These are phyloP conservation scores for Phoenix roebelenii DNA, from an alignment of 176 grass and related monocot species.

Conservation along the genomic window DNA sequence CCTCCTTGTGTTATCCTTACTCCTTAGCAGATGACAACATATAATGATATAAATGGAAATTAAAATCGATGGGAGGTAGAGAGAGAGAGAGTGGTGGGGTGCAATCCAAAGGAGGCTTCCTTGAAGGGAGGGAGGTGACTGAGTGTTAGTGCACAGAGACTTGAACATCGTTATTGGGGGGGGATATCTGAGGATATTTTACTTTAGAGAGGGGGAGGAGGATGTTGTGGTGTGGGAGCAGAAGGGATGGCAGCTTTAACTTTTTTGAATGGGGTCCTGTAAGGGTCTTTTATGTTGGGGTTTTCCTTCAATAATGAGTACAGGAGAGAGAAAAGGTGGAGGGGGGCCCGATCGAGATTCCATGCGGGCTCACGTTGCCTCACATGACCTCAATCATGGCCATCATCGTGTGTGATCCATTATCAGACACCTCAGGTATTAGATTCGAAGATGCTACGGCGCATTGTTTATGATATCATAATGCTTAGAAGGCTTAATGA, in stretches of 20 bases:
- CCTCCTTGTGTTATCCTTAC: too few species aligned
- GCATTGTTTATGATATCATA: too few species aligned
- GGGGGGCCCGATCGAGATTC: neutral
- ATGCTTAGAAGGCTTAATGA: too few species aligned
- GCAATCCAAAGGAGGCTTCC: slow-evolving; percentile 1
- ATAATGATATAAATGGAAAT: too few species aligned
- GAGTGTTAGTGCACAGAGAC: slow-evolving; percentile 6
- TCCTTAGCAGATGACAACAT: too few species aligned
- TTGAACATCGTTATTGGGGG: slow-evolving; percentile 14
- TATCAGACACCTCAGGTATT: too few species aligned
- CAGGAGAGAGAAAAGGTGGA: neutral
- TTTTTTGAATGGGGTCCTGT: slow-evolving; percentile 1
- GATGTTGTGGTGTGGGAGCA: neutral
- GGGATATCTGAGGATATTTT: slow-evolving; percentile 16
- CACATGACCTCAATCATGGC: slow-evolving; percentile 28
- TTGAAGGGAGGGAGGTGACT: neutral
- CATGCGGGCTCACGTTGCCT: slow-evolving; percentile 11
- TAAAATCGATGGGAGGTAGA: too few species aligned
- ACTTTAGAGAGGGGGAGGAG: neutral
- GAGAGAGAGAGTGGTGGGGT: too few species aligned
- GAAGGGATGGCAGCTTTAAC: slow-evolving; percentile 14
- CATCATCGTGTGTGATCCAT: neutral
- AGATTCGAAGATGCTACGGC: too few species aligned
- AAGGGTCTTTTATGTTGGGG: slow-evolving; percentile 19
- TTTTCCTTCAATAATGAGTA: neutral